Percentiles rank a stretch among this genome's conserved stretches.
Evolutionary conservation across 305 asterid genomes (phyloP).

Genomic region (Fraxinus floribunda): DNA sequence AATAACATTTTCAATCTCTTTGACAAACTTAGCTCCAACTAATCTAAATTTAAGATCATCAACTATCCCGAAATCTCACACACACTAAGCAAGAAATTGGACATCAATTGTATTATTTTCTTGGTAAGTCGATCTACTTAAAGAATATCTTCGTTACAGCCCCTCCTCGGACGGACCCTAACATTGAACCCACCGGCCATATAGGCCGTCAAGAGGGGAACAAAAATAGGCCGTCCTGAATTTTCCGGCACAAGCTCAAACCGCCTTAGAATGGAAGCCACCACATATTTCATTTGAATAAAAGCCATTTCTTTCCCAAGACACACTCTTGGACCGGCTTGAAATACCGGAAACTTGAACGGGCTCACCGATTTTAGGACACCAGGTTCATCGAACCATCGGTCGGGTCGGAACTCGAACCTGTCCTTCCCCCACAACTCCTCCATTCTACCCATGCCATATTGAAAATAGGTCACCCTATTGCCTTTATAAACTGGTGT

Average conservation of each 20-base stretch:
- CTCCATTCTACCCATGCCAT: slow-evolving; percentile 77
- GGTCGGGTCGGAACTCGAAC: slow-evolving; percentile 55
- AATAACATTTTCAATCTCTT: not conserved
- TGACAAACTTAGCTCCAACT: not conserved
- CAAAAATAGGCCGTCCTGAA: slow-evolving; percentile 41
- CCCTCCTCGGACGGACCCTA: slow-evolving; percentile 42
- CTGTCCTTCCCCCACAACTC: slow-evolving; percentile 63
- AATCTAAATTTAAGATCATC: not conserved
- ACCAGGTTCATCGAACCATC: slow-evolving; percentile 46
- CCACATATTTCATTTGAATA: slow-evolving; percentile 62
- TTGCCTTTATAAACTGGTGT: slow-evolving; percentile 45
- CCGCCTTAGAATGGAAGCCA: slow-evolving; percentile 54
- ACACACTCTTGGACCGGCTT: slow-evolving; percentile 73
- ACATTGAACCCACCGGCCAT: slow-evolving; percentile 82
- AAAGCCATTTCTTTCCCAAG: slow-evolving; percentile 74
- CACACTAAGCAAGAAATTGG: not conserved
- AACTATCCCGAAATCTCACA: not conserved
- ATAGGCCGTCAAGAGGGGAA: slow-evolving; percentile 63
- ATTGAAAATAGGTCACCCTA: slow-evolving; percentile 62
- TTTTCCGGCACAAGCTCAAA: slow-evolving; percentile 45
- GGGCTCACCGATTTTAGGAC: slow-evolving; percentile 45
- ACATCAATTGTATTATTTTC: not conserved
- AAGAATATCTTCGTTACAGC: not conserved
- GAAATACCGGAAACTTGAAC: slow-evolving; percentile 61
- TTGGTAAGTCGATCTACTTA: not conserved